Evolutionary conservation across 371 early-diverging fungal genomes (phyloP), one percentile per base, ranked within the genome.

Genomic region (Haplosporangium sp.): DNA sequence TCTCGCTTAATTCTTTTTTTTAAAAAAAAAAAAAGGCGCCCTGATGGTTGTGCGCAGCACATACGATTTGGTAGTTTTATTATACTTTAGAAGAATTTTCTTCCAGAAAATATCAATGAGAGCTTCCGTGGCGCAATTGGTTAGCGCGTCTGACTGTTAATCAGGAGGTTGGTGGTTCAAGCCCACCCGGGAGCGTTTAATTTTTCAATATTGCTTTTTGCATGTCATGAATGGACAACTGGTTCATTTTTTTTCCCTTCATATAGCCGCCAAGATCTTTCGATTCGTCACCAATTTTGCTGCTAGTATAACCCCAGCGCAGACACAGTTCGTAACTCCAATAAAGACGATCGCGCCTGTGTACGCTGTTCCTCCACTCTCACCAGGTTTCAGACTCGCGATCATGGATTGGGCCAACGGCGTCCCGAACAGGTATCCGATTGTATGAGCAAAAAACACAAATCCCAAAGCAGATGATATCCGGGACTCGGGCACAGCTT

Each of bases 371-470:
- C 29, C 29, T 29, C 29, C 29, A 29, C 29, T 29, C 29, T 29
- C 29, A 2, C 59, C 13, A 0, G 59, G 59, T 5, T 21, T 7
- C 14, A 54, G 54, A 16, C 23, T 36, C 13, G 38, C 58, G 18
- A 70, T 37, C 10, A 64, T 54, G 16, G 16, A 52, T 52, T 64
- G 70, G 0, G 64, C 50, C n/a, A 64, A 10, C 0, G 70, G 70
- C 14, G 70, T 57, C 45, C 70, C 70, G 3, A 70, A 21, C 41
- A 70, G n/a, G 42, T 64, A 70, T 2, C 64, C 70, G 7, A 59
- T 59, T 0, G 64, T 52, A 40, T 70, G 64, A 10, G 70, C 55
- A 42, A 64, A 70, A 13, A 63, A 64, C 29, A 59, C 47, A 48
- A 64, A 64, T 47, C 63, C 70, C 9, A 70, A 46, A 16, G 64